phyloP scores from a whole-genome alignment of 208 protist genomes.

The Crithidia expoeki region DNA sequence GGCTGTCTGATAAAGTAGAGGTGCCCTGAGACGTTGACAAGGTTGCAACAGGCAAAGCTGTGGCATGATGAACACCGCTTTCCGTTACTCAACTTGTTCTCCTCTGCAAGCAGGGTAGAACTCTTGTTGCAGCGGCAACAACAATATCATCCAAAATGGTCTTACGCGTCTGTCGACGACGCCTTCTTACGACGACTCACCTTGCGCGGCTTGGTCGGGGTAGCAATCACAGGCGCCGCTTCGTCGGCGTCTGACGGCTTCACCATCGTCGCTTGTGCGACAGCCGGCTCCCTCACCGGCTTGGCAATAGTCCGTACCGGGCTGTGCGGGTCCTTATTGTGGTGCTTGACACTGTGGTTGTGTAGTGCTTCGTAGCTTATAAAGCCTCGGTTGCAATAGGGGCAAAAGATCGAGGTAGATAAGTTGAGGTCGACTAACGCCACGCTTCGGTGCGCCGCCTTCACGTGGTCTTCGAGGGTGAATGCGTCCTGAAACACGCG shows the following conservation, averaged over 20 bases:
- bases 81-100: background rate
- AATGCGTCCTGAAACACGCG: constrained; percentile 69
- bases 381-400: constrained; percentile 65
- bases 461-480: constrained; percentile 71
- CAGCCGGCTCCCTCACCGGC: background rate
- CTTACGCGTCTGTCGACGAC: background rate
- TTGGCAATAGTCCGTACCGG: constrained; percentile 40
- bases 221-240: background rate
- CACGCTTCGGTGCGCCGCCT: constrained; percentile 45
- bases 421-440: constrained; percentile 53
- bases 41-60: too few relatives aligned
- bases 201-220: constrained; percentile 30
- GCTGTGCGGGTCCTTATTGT: constrained; percentile 58
- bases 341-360: constrained; percentile 69
- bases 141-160: too few relatives aligned
- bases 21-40: too few relatives aligned
- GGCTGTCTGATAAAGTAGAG: too few relatives aligned
- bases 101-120: too few relatives aligned
- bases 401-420: constrained; percentile 49
- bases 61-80: too few relatives aligned
- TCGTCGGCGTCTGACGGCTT: constrained; percentile 9
- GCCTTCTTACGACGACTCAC: constrained; percentile 27
- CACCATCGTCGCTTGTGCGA: background rate
- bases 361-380: constrained; percentile 63
- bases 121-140: too few relatives aligned